Evolutionary conservation across 176 grass and related monocot genomes (phyloP), one percentile per base, ranked within the genome.

Genomic region (Phyllostachys edulis): DNA sequence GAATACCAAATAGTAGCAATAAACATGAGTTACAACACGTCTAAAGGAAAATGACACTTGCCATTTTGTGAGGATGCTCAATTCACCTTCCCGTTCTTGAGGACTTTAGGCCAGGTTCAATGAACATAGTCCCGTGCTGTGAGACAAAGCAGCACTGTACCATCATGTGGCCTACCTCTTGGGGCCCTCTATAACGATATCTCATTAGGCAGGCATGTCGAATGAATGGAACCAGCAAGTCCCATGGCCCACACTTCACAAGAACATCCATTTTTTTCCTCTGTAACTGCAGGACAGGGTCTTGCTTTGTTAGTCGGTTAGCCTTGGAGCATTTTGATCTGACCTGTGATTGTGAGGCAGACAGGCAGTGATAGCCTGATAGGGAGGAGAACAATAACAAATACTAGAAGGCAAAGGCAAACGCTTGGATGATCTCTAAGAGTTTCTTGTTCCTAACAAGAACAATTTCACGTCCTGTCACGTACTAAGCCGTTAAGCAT

Each of bases 41-140:
- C 49, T 21, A 27, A 10, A 42, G 13, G 80, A 72, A 71, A 78
- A 32, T 0, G 73, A 65, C 39, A 1, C 6, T 12, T 63, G 38
- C 16, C n/a, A 10, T 71, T 10, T 45, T 36, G 50, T 12, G 45
- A 80, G 46, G 64, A n/a, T 62, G 4, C 32, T 37, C 54, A 18
- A 44, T 40, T 18, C 78, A 66, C 72, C 78, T 64, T 78, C 72
- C 83, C 72, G 49, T 4, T n/a, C 44, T 57, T 71, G 0, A 14
- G 44, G 65, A 63, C 17, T 77, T 54, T 54, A 10, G 69, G 27
- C 55, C 54, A 89, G 83, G 64, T 85, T 71, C 88, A 82, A n/a
- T 72, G 88, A 77, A 82, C 66, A 12, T 44, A 15, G 55, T 34
- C 1, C 15, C 41, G 21, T 46, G 7, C 20, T n/a, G 2, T 27